These are phyloP conservation scores for Herpetomonas muscarum DNA, from an alignment of 208 protist species.

Conservation along the genomic window DNA sequence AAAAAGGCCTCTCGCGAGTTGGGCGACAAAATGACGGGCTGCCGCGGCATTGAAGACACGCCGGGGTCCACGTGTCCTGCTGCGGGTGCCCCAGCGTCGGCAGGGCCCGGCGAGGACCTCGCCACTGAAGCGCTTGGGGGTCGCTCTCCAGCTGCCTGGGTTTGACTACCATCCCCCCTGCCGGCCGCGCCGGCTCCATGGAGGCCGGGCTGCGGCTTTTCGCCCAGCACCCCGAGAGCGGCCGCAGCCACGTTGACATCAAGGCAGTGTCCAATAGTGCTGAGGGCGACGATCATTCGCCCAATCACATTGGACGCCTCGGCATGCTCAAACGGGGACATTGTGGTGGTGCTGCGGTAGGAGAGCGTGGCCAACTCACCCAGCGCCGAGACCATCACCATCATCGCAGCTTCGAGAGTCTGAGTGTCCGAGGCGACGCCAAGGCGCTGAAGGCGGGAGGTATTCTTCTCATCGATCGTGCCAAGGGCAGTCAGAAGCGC, in stretches of 20 bases:
- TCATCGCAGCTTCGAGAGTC: conserved; percentile 42
- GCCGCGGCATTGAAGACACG: too few species aligned
- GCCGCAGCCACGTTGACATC: conserved; percentile 47
- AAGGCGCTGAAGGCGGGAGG: conserved; percentile 27
- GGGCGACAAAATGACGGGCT: conserved; percentile 18
- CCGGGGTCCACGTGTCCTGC: too few species aligned
- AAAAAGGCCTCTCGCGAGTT: conserved; percentile 56
- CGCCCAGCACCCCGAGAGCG: conserved; percentile 41
- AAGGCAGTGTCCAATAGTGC: conserved; percentile 53
- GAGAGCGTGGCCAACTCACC: conserved; percentile 63
- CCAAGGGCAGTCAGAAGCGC: conserved; percentile 37
- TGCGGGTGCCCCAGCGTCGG: neutral
- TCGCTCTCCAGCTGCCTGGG: too few species aligned
- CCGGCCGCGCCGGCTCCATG: neutral
- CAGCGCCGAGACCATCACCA: conserved; percentile 77
- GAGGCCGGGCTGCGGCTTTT: conserved; percentile 14
- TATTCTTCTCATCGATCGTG: conserved; percentile 49
- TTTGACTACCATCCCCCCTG: neutral
- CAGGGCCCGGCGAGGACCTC: neutral
- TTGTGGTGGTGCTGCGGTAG: conserved; percentile 28
- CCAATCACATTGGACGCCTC: conserved; percentile 59
- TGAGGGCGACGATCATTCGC: conserved; percentile 48
- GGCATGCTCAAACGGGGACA: conserved; percentile 68
- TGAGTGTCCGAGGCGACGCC: conserved; percentile 22
- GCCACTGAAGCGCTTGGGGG: conserved; percentile 4